Evolutionary conservation across 495 filamentous ascomycete species (phyloP), one percentile per base, ranked within the genome.

Genomic region (Letharia lupina): DNA sequence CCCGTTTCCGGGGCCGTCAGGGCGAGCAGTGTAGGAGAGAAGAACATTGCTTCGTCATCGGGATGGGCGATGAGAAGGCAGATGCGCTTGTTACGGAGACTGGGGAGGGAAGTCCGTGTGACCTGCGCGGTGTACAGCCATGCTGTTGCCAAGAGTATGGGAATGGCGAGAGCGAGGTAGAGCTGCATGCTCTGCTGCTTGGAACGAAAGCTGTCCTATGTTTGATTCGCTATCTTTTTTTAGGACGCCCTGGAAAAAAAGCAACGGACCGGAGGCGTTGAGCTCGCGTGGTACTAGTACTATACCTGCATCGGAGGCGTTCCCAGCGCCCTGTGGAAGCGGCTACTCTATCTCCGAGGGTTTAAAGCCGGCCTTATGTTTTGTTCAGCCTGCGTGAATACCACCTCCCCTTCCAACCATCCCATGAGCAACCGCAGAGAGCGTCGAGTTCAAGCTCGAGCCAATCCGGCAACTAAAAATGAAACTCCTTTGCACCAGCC

Each of bases 1-100:
- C 91, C 88, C 31, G 87, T 77, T 65, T 85, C 83, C 73, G 88
- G 81, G 31, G 83, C 81, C 20, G 91, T 91, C 39, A 98, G 81
- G 8, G 88, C 85, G 62, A 95, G 79, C 4, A 98, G 82, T 0
- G 91, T 89, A 0, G 94, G 94, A 66, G 93, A 85, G 77, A 98
- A 98, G 80, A 98, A 98, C 94, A 98, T 98, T 70, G 94, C 95
- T 79, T 98, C 94, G 68, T 98, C 94, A 75, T 98, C 94, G 0
- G 94, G 94, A 76, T 98, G 94, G 6, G 94, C 94, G 74, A 98
- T 98, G 47, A 98, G 80, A 39, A 98, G 82, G 71, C 89, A 88
- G 68, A 96, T 90, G 67, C 89, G 82, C 79, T 95, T 92, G 78
- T 88, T 87, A 65, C 79, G 79, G 65, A 96, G 80, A 62, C 75